Evolutionary conservation across 805 yeast species (phyloP), one percentile per base, ranked within the genome.

Genomic region (Nakazawaea populi): DNA sequence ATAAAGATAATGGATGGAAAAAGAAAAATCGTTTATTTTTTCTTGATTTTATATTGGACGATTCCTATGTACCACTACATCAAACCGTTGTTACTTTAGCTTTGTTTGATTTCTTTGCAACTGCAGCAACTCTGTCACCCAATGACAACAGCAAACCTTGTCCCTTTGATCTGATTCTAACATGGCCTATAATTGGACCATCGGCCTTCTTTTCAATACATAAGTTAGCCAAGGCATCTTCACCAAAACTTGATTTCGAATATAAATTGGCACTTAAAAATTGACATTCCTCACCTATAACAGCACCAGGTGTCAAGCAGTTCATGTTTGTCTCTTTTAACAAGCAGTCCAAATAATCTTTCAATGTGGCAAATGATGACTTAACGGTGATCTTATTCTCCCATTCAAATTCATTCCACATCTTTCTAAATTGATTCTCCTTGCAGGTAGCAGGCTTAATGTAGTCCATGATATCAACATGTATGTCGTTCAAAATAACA

Each of bases 371-470:
- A 56, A 84, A 73, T 49, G 75, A 77, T 2, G 95, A 82, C 58
- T 85, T 83, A 65, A 94, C 87, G 54, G 91, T 87, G 59, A 94
- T 91, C 74, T 94, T 94, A 74, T 94, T 94, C 70, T 94, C 99
- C 99, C 99, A 94, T 72, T 94, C 99, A 65, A 95, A 94, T 67
- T 91, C 97, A 66, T 90, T 89, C 99, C 99, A 94, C 98, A 91
- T 92, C 61, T 83, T 80, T 64, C 99, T 87, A 87, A 94, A 94
- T 58, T 81, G 86, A 43, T 83, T 81, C 70, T 92, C 98, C 12
- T 90, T 73, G 67, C 96, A 88, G 28, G 80, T 77, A n/a, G 96
- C 94, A 24, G 99, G 97, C 66, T 89, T 89, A 68, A 94, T 90
- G 72, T 94, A 94, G 69, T 94, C 98, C 90, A 94, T 89, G 49